phyloP scores from a whole-genome alignment of 2,329 filamentous ascomycete genomes.

The Hortaea sp. region DNA sequence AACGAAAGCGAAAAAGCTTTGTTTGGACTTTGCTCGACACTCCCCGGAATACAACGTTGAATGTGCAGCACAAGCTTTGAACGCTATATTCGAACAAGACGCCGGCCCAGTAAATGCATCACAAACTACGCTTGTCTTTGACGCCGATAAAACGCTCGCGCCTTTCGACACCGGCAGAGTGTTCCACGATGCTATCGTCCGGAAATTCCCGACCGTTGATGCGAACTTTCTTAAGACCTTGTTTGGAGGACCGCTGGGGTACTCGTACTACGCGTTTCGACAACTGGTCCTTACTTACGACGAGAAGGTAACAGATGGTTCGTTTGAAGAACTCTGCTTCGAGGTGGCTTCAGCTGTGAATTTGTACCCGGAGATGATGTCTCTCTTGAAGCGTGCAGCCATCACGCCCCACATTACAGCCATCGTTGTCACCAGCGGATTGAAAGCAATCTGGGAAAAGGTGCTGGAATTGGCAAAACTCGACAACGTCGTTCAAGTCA shows the following conservation, averaged over 20 bases:
- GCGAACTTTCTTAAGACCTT: neutral
- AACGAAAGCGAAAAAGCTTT: conserved; percentile 15
- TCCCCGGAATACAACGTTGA: conserved; percentile 31
- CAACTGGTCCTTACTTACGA: conserved; percentile 47
- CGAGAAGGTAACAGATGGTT: conserved; percentile 26
- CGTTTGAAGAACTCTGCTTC: conserved; percentile 38
- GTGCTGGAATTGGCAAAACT: conserved; percentile 39
- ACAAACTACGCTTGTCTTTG: conserved; percentile 44
- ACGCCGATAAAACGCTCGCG: conserved; percentile 49
- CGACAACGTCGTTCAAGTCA: conserved; percentile 34
- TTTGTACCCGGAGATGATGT: conserved; percentile 40
- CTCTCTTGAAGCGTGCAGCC: conserved; percentile 30
- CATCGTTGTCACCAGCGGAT: conserved; percentile 47
- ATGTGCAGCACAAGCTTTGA: conserved; percentile 23
- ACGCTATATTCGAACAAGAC: conserved; percentile 20
- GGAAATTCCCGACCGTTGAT: neutral
- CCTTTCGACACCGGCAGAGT: conserved; percentile 39
- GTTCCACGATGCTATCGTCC: conserved; percentile 36
- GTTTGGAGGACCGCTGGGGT: conserved; percentile 27
- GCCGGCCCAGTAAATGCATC: conserved; percentile 8
- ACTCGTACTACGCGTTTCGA: conserved; percentile 46
- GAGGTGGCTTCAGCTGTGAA: conserved; percentile 32
- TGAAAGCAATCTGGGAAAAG: conserved; percentile 45
- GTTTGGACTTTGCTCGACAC: conserved; percentile 32
- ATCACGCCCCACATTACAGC: conserved; percentile 31